Evolutionary conservation across 768 basidiomycete species (phyloP), one percentile per base, ranked within the genome.

Genomic region (Phanerochaete carnosa): DNA sequence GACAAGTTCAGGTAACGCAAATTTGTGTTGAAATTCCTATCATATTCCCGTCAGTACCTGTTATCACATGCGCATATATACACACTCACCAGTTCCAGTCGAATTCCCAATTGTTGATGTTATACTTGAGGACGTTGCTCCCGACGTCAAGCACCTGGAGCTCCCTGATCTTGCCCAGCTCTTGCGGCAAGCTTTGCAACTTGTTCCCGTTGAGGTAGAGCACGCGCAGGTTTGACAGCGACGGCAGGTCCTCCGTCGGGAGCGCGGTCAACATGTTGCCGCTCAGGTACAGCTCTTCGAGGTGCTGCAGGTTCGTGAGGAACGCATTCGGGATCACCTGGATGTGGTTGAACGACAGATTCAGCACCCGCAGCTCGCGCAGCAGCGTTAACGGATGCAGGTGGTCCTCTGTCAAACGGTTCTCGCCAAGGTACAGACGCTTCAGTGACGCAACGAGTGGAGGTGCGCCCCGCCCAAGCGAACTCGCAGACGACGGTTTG

Each of bases 61-160:
- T 43, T 45, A 8, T n/a, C 25, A 46, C 9, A 33, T 29, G 30
- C 25, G 54, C n/a, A 53, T 9, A 28, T 23, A 1, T 33, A 15
- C 55, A 12, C 16, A 50, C 85, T 52, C 64, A 96, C 96, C 97
- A 98, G 72, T 99, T 98, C 95, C 95, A 98, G 75, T 99, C 97
- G 73, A 95, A 98, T 72, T 96, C 93, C 89, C 89, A 95, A 69
- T 99, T 99, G 66, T 93, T 91, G 66, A 97, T 94, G 71, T 98
- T 99, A 75, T 98, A 98, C 81, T 91, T 93, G 74, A 99, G 78
- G 56, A 86, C 74, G 72, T 99, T 99, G 72, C 89, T 95, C 7
- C 97, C 95, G 4, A 92, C 95, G 69, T 99, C 97, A 65, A 99
- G 79, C 32, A 90, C 84, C 56, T 80, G 83, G 68, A 99, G 76